Evolutionary conservation across 148 eudicot species (phyloP), one percentile per base, ranked within the genome.

Genomic region (Talinum fruticosum): DNA sequence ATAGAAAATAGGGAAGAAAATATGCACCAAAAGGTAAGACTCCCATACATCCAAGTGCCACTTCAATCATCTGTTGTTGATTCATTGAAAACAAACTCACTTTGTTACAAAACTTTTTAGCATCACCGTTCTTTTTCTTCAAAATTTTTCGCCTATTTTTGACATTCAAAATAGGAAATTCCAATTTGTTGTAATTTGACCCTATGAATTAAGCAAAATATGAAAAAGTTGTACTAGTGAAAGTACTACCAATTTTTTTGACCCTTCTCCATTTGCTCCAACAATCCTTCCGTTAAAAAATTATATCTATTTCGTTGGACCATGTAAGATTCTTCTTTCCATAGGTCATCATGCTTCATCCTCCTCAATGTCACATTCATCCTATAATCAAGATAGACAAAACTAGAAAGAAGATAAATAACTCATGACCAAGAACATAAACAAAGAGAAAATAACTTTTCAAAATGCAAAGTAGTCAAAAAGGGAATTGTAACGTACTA

Each of bases 221-320:
- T n/a, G n/a, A n/a, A n/a, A n/a, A n/a, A n/a, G n/a, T n/a, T n/a
- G n/a, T n/a, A n/a, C 26, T 59, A 16, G 26, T 59, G 21, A 59
- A 59, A 3, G 21, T 59, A 15, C 10, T 59, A 18, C 65, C 65
- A 59, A 59, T n/a, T 24, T 59, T 59, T 59, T 15, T 59, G 65
- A 4, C 65, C 65, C 65, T 59, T 59, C 65, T 59, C 65, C 65
- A 59, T 59, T 59, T 59, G 65, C 26, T 59, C 26, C 26, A 59
- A 16, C 5, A 59, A 15, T 24, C 4, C n/a, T 4, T 59, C 65
- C 14, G 14, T 3, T 59, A 59, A 24, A 59, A 59, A 6, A 59
- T n/a, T n/a, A 16, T 5, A 24, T 59, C 65, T 15, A 59, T 59
- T 5, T 59, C 26, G 14, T 18, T 15, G 4, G 23, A 16, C 65